A percentile compares a stretch with the other conserved stretches of the same genome.
Evolutionary conservation across 2,329 filamentous ascomycete genomes (phyloP).

Genomic region (Sarocladium brachiariae): DNA sequence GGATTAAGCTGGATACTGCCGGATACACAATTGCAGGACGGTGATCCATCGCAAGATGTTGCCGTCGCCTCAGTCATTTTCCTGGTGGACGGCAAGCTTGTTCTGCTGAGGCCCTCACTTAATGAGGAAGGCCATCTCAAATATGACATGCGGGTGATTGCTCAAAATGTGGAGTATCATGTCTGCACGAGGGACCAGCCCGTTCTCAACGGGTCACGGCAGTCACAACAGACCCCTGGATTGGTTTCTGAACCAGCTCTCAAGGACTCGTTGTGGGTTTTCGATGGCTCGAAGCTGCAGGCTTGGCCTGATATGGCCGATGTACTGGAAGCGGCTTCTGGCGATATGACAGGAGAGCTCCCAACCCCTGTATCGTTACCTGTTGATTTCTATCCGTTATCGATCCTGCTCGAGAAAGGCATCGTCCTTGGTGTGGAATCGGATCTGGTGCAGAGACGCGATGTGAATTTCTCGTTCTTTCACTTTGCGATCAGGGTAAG

Average conservation of each 20-base stretch:
- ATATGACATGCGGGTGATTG: slow-evolving; percentile 96
- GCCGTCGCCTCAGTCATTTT: slow-evolving; percentile 89
- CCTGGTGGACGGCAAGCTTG: slow-evolving; percentile 94
- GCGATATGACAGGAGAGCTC: slow-evolving; percentile 56
- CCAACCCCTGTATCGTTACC: slow-evolving; percentile 69
- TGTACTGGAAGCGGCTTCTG: slow-evolving; percentile 64
- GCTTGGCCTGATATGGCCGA: slow-evolving; percentile 87
- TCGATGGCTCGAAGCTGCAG: slow-evolving; percentile 79
- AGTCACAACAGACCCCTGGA: no score
- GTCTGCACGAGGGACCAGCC: slow-evolving; percentile 84
- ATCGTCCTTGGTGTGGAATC: slow-evolving; percentile 87
- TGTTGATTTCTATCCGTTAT: slow-evolving; percentile 93
- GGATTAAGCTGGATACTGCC: slow-evolving; percentile 94
- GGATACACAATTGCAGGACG: slow-evolving; percentile 79
- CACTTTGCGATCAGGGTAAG: slow-evolving; percentile 80
- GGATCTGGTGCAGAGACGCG: slow-evolving; percentile 85
- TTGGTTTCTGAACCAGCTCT: no score
- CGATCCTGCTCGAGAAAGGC: slow-evolving; percentile 79
- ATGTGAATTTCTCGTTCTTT: slow-evolving; percentile 85
- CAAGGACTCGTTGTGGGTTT: slow-evolving; percentile 87
- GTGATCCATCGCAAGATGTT: slow-evolving; percentile 93
- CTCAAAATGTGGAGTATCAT: slow-evolving; percentile 94
- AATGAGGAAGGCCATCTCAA: slow-evolving; percentile 80
- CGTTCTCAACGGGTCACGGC: slow-evolving; percentile 26
- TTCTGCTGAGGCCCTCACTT: slow-evolving; percentile 79